Percentiles rank a stretch among this genome's conserved stretches.
Evolutionary conservation across 2,329 filamentous ascomycete genomes (phyloP).

Genomic region (Coleophoma crateriformis): DNA sequence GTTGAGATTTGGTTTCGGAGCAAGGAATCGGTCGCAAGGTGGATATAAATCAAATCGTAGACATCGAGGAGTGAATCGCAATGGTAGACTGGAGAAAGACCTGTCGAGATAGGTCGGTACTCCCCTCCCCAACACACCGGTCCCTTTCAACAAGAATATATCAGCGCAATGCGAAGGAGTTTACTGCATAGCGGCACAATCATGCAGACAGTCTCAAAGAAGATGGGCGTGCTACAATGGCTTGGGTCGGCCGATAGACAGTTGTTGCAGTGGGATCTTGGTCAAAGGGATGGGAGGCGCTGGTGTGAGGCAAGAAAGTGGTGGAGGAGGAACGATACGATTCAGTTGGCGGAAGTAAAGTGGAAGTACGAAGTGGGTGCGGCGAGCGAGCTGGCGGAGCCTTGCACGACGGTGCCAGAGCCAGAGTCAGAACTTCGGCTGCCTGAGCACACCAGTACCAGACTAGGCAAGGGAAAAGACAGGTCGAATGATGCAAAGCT

Average conservation of each 20-base stretch:
- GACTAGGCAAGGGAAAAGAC: too few relatives aligned
- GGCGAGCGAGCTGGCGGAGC: not conserved
- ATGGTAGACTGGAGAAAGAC: constrained; percentile 2
- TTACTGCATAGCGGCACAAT: not conserved
- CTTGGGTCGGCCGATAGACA: too few relatives aligned
- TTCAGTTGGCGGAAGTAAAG: too few relatives aligned
- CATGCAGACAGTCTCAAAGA: too few relatives aligned
- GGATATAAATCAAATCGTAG: constrained; percentile 10
- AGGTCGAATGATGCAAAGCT: not conserved
- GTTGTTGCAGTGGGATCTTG: too few relatives aligned
- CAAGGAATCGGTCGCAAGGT: constrained; percentile 1
- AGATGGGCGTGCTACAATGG: too few relatives aligned
- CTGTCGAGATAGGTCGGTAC: constrained; percentile 5
- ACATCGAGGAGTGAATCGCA: constrained; percentile 15
- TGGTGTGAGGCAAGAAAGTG: too few relatives aligned
- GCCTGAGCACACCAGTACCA: not conserved
- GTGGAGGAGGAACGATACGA: too few relatives aligned
- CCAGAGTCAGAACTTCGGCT: not conserved
- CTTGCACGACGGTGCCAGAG: not conserved
- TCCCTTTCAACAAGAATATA: not conserved
- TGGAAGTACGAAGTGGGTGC: not conserved
- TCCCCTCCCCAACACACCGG: not conserved
- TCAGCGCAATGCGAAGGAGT: not conserved
- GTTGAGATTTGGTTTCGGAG: too few relatives aligned
- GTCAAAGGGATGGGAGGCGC: too few relatives aligned